Evolutionary conservation across 768 basidiomycete species (phyloP), one percentile per base, ranked within the genome.

Genomic region (Strobilomyces confusus): DNA sequence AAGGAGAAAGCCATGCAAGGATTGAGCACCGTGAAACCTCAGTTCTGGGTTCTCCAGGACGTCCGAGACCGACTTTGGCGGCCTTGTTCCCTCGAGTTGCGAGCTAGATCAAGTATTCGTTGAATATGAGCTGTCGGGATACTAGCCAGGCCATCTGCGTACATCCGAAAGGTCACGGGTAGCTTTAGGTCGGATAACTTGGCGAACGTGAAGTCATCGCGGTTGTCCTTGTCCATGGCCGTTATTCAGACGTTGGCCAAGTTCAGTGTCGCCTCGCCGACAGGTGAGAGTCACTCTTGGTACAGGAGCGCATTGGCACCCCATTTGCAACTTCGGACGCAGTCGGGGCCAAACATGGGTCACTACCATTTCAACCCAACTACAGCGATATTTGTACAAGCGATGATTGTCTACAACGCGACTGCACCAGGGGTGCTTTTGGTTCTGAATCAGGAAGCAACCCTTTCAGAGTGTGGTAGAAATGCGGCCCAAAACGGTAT

Each of bases 201-300:
- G 7, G 92, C 94, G 66, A 95, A 97, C 3, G 92, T 93, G 63
- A 94, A 92, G 69, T 97, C 93, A 61, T 93, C 89, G 33, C 87
- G 77, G 63, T 83, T 81, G 58, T 81, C 80, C 58, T 81, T 81
- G 69, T 81, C 80, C 80, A 81, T 81, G 49, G 32, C 19, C 22
- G 53, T 51, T 49, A 9, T 44, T 52, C 38, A 45, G n/a, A 37
- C 6, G 14, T 4, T 12, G 26, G 5, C 26, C 26, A 26, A 8
- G 47, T 5, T 23, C 22, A 47, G 25, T 17, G 34, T 17, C 15
- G 34, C 13, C 3, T 9, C 32, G 11, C 32, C 11, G 32, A 33
- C 2, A 30, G 29, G 6, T 30, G 11, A 30, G 6, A 11, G 30
- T 46, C 34, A 17, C 15, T 17, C 42, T 17, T 12, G 11, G 13